Evolutionary conservation across 371 early-diverging fungal genomes (phyloP).

Genomic region (Rhizopus stolonifer): DNA sequence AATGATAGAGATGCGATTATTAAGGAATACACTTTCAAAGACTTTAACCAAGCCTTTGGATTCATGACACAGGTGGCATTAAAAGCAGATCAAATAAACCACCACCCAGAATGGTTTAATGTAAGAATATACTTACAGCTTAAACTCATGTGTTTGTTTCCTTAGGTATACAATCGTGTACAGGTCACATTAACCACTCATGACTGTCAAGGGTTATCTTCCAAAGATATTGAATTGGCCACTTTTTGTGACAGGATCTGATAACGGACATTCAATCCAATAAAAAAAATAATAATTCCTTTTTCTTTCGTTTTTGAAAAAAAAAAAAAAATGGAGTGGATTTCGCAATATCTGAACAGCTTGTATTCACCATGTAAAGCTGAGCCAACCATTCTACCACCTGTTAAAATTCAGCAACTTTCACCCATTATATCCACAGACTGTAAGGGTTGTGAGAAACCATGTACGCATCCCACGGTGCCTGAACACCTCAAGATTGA

Average conservation of each 20-base stretch:
- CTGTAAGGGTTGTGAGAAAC: conserved; percentile 29
- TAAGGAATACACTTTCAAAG: conserved; percentile 72
- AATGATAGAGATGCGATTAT: conserved; percentile 76
- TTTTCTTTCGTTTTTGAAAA: background rate
- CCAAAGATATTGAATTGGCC: conserved; percentile 77
- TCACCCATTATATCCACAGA: conserved; percentile 25
- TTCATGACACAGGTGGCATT: conserved; percentile 92
- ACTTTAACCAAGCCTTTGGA: conserved; percentile 85
- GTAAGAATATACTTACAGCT: conserved; percentile 34
- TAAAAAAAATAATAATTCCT: background rate
- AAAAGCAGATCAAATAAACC: conserved; percentile 84
- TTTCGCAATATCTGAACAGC: conserved; percentile 27
- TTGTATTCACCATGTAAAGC: conserved; percentile 28
- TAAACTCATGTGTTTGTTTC: background rate
- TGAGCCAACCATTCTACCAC: conserved; percentile 21
- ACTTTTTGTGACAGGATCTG: conserved; percentile 54
- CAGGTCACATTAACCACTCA: conserved; percentile 87
- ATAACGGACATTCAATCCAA: background rate
- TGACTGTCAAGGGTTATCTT: conserved; percentile 79
- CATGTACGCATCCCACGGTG: conserved; percentile 35
- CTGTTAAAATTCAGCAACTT: conserved; percentile 23
- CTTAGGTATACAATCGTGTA: conserved; percentile 82
- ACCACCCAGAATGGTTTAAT: conserved; percentile 95
- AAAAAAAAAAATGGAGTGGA: conserved; percentile 31
- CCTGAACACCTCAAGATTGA: conserved; percentile 32